Evolutionary conservation across 2,329 filamentous ascomycete species (phyloP).

Genomic region (Talaromyces sp.): DNA sequence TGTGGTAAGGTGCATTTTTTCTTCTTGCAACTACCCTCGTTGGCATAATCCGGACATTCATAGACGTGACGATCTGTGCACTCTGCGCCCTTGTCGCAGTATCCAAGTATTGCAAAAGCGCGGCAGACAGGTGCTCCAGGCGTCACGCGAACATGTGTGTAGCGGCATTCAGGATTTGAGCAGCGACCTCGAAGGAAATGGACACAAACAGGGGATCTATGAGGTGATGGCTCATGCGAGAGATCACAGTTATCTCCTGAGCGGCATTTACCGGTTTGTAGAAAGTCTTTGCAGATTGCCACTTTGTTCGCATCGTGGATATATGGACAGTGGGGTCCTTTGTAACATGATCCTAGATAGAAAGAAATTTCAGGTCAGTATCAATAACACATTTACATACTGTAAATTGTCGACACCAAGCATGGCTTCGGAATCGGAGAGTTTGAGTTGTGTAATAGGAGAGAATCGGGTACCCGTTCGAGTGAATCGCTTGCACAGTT

Average conservation of each 20-base stretch:
- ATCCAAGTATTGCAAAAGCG: constrained; percentile 78
- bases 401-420: constrained; percentile 41
- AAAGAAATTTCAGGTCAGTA: constrained; percentile 24
- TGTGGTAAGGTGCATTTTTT: constrained; percentile 81
- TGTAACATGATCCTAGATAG: constrained; percentile 72
- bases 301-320: constrained; percentile 81
- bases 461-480: constrained; percentile 48
- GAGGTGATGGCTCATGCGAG: constrained; percentile 76
- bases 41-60: constrained; percentile 94
- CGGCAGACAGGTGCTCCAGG: constrained; percentile 75
- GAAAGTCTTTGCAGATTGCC: constrained; percentile 81
- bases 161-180: constrained; percentile 78
- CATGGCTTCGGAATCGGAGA: constrained; percentile 34
- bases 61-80: constrained; percentile 82
- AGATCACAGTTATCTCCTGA: constrained; percentile 79
- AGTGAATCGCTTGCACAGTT: constrained; percentile 64
- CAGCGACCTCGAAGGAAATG: constrained; percentile 89
- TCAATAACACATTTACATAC: constrained; percentile 12
- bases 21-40: constrained; percentile 75
- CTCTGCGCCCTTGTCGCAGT: constrained; percentile 72
- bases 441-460: constrained; percentile 12
- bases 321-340: constrained; percentile 74
- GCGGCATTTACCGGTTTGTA: constrained; percentile 72
- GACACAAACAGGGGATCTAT: constrained; percentile 81
- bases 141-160: constrained; percentile 76